Evolutionary conservation across 331 rosid genomes (phyloP), one percentile per base, ranked within the genome.

Genomic region (Malus hybrid): DNA sequence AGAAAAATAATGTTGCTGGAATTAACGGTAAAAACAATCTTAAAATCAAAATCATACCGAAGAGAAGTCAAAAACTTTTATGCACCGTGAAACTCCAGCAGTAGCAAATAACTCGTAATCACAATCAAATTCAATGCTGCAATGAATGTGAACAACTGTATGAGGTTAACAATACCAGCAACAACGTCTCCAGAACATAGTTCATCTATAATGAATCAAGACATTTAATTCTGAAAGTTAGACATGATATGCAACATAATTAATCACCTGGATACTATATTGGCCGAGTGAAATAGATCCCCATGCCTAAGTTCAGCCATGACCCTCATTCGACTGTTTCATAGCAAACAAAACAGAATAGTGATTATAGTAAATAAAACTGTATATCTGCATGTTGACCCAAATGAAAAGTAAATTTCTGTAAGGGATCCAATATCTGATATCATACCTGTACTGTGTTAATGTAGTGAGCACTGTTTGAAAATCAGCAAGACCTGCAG

Each of bases 11-110:
- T 36, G 55, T 27, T 27, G 72, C 48, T 67, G 27, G 76, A 74
- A 77, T 28, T 70, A 72, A 75, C 7, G 50, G 67, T 68, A 36
- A 69, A 42, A 75, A 79, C 64, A 31, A 81, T 32, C 54, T 33
- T 68, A 64, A 75, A 75, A 69, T n/a, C 48, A 70, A 70, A 69
- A 70, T 78, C 86, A 69, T 92, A 92, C 99, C 83, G 87, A 68
- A 56, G 97, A 89, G 78, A 92, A 95, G 83, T 95, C 99, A 76
- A 95, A 95, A 84, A 95, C 91, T 80, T 92, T 95, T 82, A 95
- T 95, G 77, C 97, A 83, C 78, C 96, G 88, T 5, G 99, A 95
- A 84, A 95, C 99, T 82, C 99, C 99, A 79, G 99, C 99, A 55
- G 97, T 95, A 60, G 97, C 97, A 82, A 95, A 95, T 71, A 92